Conservation (phyloP, 2,329 filamentous ascomycete species). For the Trichoderma afroharzianum region DNA sequence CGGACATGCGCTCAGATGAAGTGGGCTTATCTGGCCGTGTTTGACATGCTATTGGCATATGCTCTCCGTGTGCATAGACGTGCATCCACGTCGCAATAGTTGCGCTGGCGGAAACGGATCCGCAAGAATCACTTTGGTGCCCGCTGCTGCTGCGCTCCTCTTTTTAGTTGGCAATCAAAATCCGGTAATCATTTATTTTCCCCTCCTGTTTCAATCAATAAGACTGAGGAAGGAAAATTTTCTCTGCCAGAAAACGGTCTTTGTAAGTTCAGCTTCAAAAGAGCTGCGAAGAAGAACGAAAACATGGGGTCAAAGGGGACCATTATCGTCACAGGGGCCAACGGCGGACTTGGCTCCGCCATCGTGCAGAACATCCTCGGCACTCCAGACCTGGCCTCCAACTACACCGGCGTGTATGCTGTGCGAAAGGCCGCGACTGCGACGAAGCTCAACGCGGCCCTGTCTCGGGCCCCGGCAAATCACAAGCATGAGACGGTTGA, state of each 20-base stretch:
- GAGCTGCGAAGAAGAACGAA: neutral
- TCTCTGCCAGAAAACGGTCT: neutral
- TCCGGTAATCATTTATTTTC: neutral
- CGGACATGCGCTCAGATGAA: neutral
- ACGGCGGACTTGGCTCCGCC: slow-evolving; percentile 37
- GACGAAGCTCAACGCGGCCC: slow-evolving; percentile 24
- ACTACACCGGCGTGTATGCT: slow-evolving; percentile 35
- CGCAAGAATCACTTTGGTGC: neutral
- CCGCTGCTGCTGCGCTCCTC: neutral
- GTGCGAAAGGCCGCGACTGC: slow-evolving; percentile 34
- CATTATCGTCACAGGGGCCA: slow-evolving; percentile 38
- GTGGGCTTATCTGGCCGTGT: neutral
- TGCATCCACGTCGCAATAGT: neutral
- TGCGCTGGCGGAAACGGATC: neutral
- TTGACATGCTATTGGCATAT: neutral
- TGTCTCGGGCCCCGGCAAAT: slow-evolving; percentile 21
- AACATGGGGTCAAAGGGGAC: slow-evolving; percentile 26
- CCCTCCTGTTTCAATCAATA: neutral
- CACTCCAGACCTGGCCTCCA: slow-evolving; percentile 28
- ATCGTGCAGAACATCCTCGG: slow-evolving; percentile 31
- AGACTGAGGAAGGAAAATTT: neutral
- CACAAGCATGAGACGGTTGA: slow-evolving; percentile 33
- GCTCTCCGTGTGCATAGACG: neutral
- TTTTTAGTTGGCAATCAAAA: neutral
- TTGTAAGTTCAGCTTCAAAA: neutral